Conservation (phyloP, 2,329 filamentous ascomycete genomes). For the Fusarium sp. region DNA sequence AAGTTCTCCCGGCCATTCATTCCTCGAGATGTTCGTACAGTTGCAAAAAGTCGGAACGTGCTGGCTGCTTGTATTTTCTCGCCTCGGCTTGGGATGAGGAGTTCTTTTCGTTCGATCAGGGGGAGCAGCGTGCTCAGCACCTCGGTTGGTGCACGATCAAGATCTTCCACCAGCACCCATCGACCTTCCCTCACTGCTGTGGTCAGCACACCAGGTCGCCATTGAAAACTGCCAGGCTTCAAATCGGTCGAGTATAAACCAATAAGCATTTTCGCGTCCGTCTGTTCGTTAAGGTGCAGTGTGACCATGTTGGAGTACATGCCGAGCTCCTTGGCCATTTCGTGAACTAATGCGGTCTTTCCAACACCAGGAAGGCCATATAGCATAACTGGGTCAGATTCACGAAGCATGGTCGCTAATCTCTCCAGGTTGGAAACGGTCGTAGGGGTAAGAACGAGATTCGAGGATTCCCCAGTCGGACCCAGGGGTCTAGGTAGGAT, state of each 20-base stretch:
- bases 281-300: conserved; percentile 96
- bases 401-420: conserved; percentile 75
- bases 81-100: conserved; percentile 88
- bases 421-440: conserved; percentile 76
- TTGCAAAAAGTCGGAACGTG: conserved; percentile 92
- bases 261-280: conserved; percentile 94
- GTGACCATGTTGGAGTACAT: conserved; percentile 88
- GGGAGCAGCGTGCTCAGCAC: conserved; percentile 93
- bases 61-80: conserved; percentile 85
- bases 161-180: conserved; percentile 97
- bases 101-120: conserved; percentile 89
- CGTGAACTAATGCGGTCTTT: conserved; percentile 87
- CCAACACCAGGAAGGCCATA: conserved; percentile 87
- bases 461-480: conserved; percentile 57
- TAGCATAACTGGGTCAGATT: conserved; percentile 78
- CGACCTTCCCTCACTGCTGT: conserved; percentile 93
- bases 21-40: conserved; percentile 81
- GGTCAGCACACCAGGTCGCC: conserved; percentile 92
- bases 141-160: conserved; percentile 94
- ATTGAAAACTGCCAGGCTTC: conserved; percentile 88
- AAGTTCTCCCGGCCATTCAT: conserved; percentile 73
- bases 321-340: conserved; percentile 82
- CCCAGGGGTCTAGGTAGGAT: conserved; percentile 74
- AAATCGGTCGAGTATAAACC: conserved; percentile 93
- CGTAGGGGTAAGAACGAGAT: conserved; percentile 76